These are phyloP conservation scores for Coemansia guatemalensis DNA, from an alignment of 192 early-diverging fungal genomes.

Conservation along the genomic window DNA sequence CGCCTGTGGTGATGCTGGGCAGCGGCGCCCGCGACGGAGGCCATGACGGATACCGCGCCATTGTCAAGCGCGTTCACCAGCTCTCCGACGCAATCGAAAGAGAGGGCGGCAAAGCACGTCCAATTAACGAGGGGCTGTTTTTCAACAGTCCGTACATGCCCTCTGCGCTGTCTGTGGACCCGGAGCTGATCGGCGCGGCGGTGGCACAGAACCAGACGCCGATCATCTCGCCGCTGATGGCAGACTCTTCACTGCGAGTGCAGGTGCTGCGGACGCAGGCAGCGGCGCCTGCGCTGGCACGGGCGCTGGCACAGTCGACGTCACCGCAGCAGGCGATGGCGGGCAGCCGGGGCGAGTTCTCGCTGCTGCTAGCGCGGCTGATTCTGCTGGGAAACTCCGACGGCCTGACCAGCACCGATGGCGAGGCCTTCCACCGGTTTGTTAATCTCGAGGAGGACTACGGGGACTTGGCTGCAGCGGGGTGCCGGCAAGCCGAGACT, in stretches of 20 bases:
- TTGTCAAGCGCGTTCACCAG: slow-evolving; percentile 20
- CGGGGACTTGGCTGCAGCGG: slow-evolving; percentile 42
- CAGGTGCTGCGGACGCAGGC: slow-evolving; percentile 39
- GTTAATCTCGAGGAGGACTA: slow-evolving; percentile 84
- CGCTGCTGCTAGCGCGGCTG: slow-evolving; percentile 68
- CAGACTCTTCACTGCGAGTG: slow-evolving; percentile 48
- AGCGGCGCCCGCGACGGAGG: neutral
- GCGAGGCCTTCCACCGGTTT: slow-evolving; percentile 61
- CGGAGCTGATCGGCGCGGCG: slow-evolving; percentile 59
- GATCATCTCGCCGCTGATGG: slow-evolving; percentile 56
- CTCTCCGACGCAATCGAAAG: slow-evolving; percentile 70
- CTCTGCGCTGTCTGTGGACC: slow-evolving; percentile 34
- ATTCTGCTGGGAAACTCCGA: slow-evolving; percentile 53
- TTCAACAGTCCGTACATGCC: slow-evolving; percentile 20
- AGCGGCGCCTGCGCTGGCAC: slow-evolving; percentile 56
- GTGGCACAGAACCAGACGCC: slow-evolving; percentile 67
- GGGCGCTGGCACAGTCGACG: slow-evolving; percentile 55
- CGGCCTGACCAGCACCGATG: slow-evolving; percentile 49
- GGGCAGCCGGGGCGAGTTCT: slow-evolving; percentile 54
- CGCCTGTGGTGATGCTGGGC: slow-evolving; percentile 39
- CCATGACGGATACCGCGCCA: slow-evolving; percentile 18
- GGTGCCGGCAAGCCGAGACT: slow-evolving; percentile 49
- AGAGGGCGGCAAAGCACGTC: slow-evolving; percentile 67
- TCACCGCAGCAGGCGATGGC: slow-evolving; percentile 51
- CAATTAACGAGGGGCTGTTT: slow-evolving; percentile 69